These are phyloP conservation scores for Schizochytrium sp. DNA, from an alignment of 108 stramenopile species.

Conservation along the genomic window DNA sequence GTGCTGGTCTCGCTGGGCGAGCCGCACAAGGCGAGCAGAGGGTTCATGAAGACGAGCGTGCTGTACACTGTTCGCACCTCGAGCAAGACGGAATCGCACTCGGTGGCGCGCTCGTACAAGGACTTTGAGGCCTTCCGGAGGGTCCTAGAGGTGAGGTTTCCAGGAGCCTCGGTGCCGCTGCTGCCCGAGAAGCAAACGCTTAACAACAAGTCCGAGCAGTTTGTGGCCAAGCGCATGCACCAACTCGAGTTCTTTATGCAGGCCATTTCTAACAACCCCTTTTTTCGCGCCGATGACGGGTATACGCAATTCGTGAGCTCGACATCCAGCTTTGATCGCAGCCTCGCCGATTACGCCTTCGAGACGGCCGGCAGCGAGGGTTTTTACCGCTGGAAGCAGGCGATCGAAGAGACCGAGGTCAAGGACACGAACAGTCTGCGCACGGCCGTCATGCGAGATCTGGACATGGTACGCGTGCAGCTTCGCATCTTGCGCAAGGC, in stretches of 20 bases:
- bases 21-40: neutral
- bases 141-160: neutral
- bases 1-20: constrained; percentile 3
- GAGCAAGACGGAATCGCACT: neutral
- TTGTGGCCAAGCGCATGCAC: constrained; percentile 13
- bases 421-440: neutral
- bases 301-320: neutral
- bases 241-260: neutral
- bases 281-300: neutral
- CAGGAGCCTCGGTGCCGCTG: neutral
- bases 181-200: neutral
- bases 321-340: neutral
- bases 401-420: neutral
- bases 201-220: neutral
- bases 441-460: neutral
- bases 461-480: neutral
- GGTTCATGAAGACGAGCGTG: neutral
- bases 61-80: neutral
- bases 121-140: constrained; percentile 18
- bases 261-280: neutral
- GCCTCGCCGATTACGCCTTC: neutral
- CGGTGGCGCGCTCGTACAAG: neutral
- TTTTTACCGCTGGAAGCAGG: neutral
- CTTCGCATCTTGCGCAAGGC: neutral
- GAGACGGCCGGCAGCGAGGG: neutral